Conservation (phyloP, 78 protist species). For the Protostelium mycophagum region DNA sequence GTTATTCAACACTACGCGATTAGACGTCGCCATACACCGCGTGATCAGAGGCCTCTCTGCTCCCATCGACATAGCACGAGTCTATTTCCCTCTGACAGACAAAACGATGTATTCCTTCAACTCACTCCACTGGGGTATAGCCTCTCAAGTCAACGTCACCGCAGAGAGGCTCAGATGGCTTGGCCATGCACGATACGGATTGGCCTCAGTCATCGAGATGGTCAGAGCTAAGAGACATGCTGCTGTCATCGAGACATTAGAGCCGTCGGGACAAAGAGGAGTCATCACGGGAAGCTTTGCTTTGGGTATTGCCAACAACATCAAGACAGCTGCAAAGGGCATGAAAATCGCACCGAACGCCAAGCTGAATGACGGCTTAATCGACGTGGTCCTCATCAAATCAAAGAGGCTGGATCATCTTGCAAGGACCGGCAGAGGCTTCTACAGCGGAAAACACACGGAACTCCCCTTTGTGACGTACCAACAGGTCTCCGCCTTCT, state of each 20-base stretch:
- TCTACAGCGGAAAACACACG: conserved; percentile 58
- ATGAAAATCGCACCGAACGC: conserved; percentile 71
- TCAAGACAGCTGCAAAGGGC: conserved; percentile 65
- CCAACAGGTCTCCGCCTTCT: conserved; percentile 48
- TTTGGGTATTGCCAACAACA: conserved; percentile 55
- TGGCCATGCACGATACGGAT: conserved; percentile 55
- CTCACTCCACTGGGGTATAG: conserved; percentile 65
- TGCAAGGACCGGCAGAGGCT: conserved; percentile 20
- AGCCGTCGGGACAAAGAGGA: conserved; percentile 6
- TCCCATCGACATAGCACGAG: conserved; percentile 58
- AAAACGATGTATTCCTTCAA: conserved; percentile 33
- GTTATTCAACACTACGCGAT: conserved; percentile 29
- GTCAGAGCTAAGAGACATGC: conserved; percentile 41
- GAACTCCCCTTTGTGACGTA: conserved; percentile 36
- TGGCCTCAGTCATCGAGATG: conserved; percentile 44
- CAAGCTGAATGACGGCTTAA: conserved; percentile 54
- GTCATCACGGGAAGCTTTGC: conserved; percentile 4
- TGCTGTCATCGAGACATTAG: conserved; percentile 54
- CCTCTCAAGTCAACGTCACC: conserved; percentile 38
- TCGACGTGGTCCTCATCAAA: conserved; percentile 47
- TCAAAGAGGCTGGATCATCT: conserved; percentile 35
- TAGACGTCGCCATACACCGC: conserved; percentile 32
- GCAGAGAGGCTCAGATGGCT: conserved; percentile 66
- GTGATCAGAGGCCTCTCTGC: conserved; percentile 48
- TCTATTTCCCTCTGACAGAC: conserved; percentile 11